phyloP scores from a whole-genome alignment of 306 rosid genomes.

The Alnus rubra region DNA sequence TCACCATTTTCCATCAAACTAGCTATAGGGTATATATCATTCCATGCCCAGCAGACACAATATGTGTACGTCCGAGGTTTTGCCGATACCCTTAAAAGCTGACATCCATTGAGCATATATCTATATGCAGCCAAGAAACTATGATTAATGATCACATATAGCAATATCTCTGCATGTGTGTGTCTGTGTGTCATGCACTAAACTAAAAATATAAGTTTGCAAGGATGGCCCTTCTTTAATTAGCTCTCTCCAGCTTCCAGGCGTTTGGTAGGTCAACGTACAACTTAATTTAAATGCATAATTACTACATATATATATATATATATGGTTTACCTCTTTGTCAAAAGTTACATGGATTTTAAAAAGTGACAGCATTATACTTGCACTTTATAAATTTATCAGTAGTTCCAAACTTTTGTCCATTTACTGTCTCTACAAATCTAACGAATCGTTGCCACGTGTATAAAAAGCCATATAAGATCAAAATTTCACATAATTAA shows the following conservation, averaged over 20 bases:
- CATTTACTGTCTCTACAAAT: too few species aligned
- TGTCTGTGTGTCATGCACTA: conserved; percentile 8
- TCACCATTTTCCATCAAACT: background rate
- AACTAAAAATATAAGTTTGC: background rate
- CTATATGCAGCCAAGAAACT: too few species aligned
- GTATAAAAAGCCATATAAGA: too few species aligned
- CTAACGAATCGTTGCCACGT: too few species aligned
- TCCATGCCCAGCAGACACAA: background rate
- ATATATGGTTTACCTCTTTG: too few species aligned
- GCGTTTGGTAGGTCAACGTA: background rate
- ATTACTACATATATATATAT: too few species aligned
- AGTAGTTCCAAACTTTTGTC: too few species aligned
- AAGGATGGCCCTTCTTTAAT: background rate
- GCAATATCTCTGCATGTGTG: background rate
- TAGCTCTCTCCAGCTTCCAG: background rate
- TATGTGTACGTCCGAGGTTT: background rate
- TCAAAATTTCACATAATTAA: too few species aligned
- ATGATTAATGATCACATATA: background rate
- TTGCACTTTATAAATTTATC: too few species aligned
- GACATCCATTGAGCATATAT: background rate
- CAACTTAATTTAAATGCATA: background rate
- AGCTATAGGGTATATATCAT: background rate
- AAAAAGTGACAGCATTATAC: too few species aligned
- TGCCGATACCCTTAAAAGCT: background rate
- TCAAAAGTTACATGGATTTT: too few species aligned